Evolutionary conservation across 164 flowering plant genomes (phyloP).

Genomic region (Sedum album): DNA sequence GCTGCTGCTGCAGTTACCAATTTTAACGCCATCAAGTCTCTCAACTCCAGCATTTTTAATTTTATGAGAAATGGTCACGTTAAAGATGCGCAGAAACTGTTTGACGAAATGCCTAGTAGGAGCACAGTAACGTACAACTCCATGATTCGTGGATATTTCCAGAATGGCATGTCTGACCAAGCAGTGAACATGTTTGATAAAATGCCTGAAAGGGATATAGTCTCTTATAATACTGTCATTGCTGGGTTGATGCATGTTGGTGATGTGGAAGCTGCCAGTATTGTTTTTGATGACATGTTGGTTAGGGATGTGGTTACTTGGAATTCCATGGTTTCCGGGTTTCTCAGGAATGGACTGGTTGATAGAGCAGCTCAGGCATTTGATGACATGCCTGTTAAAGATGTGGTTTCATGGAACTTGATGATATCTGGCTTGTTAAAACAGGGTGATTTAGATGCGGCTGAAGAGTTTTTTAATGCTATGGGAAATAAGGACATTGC

Average conservation of each 20-base stretch:
- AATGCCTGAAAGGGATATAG: slow-evolving; percentile 49
- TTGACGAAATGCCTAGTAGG: slow-evolving; percentile 46
- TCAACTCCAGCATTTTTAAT: slow-evolving; percentile 31
- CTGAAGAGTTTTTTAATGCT: slow-evolving; percentile 29
- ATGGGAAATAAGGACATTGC: slow-evolving; percentile 42
- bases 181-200: slow-evolving; percentile 30
- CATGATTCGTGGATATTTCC: slow-evolving; percentile 55
- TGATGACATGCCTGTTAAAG: slow-evolving; percentile 35
- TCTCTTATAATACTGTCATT: slow-evolving; percentile 51
- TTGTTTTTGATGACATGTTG: slow-evolving; percentile 35
- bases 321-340: slow-evolving; percentile 64
- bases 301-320: slow-evolving; percentile 47
- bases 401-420: slow-evolving; percentile 58
- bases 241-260: slow-evolving; percentile 44
- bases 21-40: slow-evolving; percentile 18
- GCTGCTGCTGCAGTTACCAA: too few relatives aligned
- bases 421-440: slow-evolving; percentile 41
- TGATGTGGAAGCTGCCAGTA: slow-evolving; percentile 28
- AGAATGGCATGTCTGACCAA: slow-evolving; percentile 25
- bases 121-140: slow-evolving; percentile 50
- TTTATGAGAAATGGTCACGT: slow-evolving; percentile 43
- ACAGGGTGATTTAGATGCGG: slow-evolving; percentile 22
- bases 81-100: slow-evolving; percentile 37
- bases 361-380: slow-evolving; percentile 35
- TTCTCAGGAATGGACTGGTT: slow-evolving; percentile 31